Conservation (phyloP, 1,139 yeast species). For the Dujonia santamariae region DNA sequence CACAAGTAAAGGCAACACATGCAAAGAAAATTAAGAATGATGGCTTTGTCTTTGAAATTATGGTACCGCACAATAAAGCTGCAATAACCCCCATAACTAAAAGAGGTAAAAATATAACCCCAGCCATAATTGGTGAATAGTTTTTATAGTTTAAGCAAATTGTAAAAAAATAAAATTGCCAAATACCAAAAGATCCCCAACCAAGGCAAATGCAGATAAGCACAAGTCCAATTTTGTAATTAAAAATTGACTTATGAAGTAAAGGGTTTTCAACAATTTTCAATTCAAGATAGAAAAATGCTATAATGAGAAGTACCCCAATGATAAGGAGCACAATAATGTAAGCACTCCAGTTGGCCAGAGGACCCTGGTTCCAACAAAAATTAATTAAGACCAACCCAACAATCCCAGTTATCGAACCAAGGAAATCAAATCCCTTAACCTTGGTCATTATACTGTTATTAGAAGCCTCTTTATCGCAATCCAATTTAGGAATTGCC, state of each 20-base stretch:
- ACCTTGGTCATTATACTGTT: constrained; percentile 1
- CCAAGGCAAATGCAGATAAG: constrained; percentile 40
- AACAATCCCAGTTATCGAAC: constrained; percentile 43
- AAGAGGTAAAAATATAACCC: constrained; percentile 45
- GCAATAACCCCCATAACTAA: constrained; percentile 47
- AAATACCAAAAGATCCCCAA: constrained; percentile 60
- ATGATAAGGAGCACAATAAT: constrained; percentile 43
- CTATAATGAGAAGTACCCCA: constrained; percentile 31
- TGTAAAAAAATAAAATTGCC: constrained; percentile 44
- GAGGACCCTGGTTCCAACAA: constrained; percentile 55
- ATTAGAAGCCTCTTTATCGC: constrained; percentile 1
- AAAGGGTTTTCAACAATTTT: constrained; percentile 35
- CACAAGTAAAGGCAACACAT: constrained; percentile 44
- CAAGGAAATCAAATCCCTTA: constrained; percentile 32
- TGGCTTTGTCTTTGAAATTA: constrained; percentile 42
- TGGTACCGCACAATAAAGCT: constrained; percentile 38
- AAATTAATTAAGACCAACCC: constrained; percentile 50
- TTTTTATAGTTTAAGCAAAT: constrained; percentile 42
- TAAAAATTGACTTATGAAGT: constrained; percentile 43
- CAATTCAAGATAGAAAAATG: constrained; percentile 30
- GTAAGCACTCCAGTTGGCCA: constrained; percentile 50
- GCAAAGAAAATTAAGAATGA: constrained; percentile 43
- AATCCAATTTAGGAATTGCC: constrained; percentile 1
- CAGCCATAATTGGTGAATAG: constrained; percentile 42
- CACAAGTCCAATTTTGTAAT: constrained; percentile 33